Base-by-base conservation (phyloP, 352 stramenopile genomes). In the Globisporangium rhizosaccharum region DNA sequence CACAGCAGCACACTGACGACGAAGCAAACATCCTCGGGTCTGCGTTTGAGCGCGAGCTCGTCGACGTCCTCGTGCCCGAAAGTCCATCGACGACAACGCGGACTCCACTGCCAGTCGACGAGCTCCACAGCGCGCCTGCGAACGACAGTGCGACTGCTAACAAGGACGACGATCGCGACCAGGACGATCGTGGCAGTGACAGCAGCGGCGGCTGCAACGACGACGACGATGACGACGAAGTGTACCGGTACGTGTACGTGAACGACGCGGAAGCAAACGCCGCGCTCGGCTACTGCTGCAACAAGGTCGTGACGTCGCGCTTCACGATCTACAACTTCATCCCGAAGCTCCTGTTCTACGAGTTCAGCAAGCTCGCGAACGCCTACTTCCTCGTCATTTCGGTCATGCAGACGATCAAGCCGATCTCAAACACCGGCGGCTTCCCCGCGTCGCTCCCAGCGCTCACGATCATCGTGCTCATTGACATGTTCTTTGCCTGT, bases 331-430 rank as follows among this genome's bases (percentile, higher is more conserved):
- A 92, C 68, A 96, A 93, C 59, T 97, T 97, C 57, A 33, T 97
- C 26, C 90, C 90, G 12, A 96, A 94, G 54, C 70, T 97, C 55
- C 75, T 97, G 23, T 96, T 92, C 51, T 95, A 93, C 70, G 85
- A 94, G 63, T 94, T 94, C 68, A 86, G 71, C 49, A 96, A 97
- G 62, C 72, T 97, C 49, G 92, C 92, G 46, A 98, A 98, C 66
- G 85, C 92, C 51, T 98, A 98, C 65, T 98, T 98, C 61, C 73
- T 98, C 10, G 61, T 97, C 46, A 96, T 98, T 53, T 95, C 88
- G 10, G 73, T 93, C 70, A 89, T 97, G 77, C 86, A 96, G 70
- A 92, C 80, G 8, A 82, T 97, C 73, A 91, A 90, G 63, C 75
- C 79, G 14, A 97, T 98, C 66, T 96, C 87, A 11, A 97, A 97